Base-by-base conservation (phyloP, 2,329 filamentous ascomycete species). In the Trichophaea hybrida region DNA sequence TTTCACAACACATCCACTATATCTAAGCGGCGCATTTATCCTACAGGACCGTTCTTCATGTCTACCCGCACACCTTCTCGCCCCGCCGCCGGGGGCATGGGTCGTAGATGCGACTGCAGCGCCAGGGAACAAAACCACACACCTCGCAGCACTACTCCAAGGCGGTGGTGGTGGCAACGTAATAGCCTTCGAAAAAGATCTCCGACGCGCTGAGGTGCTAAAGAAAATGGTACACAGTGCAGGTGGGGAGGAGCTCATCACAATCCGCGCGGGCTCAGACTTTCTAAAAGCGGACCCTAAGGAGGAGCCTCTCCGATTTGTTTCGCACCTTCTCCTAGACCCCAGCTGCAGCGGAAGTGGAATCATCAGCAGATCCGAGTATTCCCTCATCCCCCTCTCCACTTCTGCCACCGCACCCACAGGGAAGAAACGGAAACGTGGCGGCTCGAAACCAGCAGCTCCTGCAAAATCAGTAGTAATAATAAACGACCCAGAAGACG, bases 1-100 rank as follows among this genome's bases (percentile, higher is more conserved):
- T 68, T 75, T 96, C 48, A 84, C 82, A 17, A 85, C 83, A 63
- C 84, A 81, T 6, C 73, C 78, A 12, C 85, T 88, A 0, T 97
- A 97, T 71, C 78, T 75, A 12, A 75, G 78, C 1, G 91, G 91
- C 1, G 79, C 82, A 51, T 80, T 97, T 57, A 95, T 97, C 61
- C 75, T 97, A 31, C 93, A 98, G 71, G 93, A 97, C 69, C 97
- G 96, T 72, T 91, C 93, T 0, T 96, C 90, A 0, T 98, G 93
- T 70, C 96, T 98, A 69, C 93, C 93, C 0, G 93, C 91, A 0
- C 93, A 93, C 70, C 76, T 98, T 2, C 75, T 98, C 0, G 78
- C 94, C 55, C 82, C 85, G 0, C 74, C 80, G 6, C 75, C 80
- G 59, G 80, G 84, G 64, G 88, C 88, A 31, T 82, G 93, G 68